Conservation (phyloP, 2,329 filamentous ascomycete species). For the Ambrosiella xylebori region DNA sequence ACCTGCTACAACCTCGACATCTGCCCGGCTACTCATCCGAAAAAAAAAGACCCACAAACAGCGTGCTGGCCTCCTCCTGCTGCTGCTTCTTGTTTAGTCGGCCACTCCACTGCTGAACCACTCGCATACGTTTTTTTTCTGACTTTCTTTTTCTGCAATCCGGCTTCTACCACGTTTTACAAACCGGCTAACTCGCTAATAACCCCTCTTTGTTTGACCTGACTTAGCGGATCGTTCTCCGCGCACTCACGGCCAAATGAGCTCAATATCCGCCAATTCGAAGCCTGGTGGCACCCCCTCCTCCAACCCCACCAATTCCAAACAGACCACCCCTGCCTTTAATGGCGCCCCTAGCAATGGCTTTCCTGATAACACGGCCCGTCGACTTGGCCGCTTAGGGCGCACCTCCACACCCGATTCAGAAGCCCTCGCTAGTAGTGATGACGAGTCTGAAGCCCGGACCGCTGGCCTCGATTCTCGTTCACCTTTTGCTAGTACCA, state of each 20-base stretch:
- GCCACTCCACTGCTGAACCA: not conserved
- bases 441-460: conserved; percentile 58
- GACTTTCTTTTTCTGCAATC: not conserved
- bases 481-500: not conserved
- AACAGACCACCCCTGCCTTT: not conserved
- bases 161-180: not conserved
- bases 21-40: not conserved
- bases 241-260: conserved; percentile 2
- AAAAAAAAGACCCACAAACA: not conserved
- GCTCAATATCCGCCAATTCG: conserved; percentile 2
- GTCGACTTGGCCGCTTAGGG: conserved; percentile 52
- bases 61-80: not conserved
- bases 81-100: not conserved
- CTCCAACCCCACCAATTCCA: conserved; percentile 1
- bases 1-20: not conserved
- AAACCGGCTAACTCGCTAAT: not conserved
- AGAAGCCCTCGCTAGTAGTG: conserved; percentile 81
- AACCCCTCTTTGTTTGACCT: not conserved
- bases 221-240: not conserved
- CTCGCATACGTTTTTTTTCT: not conserved
- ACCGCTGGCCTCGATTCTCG: not conserved
- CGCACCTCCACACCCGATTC: conserved; percentile 85
- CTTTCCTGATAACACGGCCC: conserved; percentile 40
- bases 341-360: conserved; percentile 20
- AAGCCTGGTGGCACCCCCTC: conserved; percentile 8